phyloP scores from a whole-genome alignment of 1,284 basidiomycete species.

The Cutaneotrichosporon dermatis region DNA sequence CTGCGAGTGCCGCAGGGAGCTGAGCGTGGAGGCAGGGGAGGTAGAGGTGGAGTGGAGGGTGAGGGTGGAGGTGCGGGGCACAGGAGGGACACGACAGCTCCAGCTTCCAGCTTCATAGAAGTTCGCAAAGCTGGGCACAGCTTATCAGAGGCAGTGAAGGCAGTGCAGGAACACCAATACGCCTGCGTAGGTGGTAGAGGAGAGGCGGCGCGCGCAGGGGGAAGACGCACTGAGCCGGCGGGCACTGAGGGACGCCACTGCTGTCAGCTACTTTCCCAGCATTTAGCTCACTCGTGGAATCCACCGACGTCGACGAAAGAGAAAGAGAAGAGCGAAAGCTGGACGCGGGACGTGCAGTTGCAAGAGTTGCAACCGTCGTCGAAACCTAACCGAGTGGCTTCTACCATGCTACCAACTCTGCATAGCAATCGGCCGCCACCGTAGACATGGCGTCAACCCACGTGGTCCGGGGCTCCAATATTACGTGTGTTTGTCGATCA shows the following conservation, averaged over 20 bases:
- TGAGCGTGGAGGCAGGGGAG: background rate
- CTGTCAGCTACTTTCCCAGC: background rate
- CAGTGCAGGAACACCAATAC: background rate
- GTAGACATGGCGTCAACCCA: background rate
- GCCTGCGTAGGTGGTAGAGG: too few relatives aligned
- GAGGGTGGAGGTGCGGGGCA: background rate
- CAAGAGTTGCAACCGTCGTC: background rate
- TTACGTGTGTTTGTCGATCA: background rate
- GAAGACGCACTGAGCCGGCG: constrained; percentile 16
- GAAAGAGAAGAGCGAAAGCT: background rate
- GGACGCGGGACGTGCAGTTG: background rate
- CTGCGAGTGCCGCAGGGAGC: background rate
- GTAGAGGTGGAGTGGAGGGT: too few relatives aligned
- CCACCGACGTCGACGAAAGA: background rate
- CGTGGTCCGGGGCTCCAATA: background rate
- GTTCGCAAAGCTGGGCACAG: too few relatives aligned
- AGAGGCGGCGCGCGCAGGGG: too few relatives aligned
- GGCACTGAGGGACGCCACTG: constrained; percentile 15
- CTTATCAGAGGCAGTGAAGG: background rate
- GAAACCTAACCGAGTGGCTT: too few relatives aligned
- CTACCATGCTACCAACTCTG: too few relatives aligned
- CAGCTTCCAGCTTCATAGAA: too few relatives aligned
- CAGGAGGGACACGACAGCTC: too few relatives aligned
- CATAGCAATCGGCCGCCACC: too few relatives aligned
- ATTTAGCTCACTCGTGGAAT: constrained; percentile 1